Conservation (phyloP, 148 eudicot genomes). For the Nepenthes mirabilis region DNA sequence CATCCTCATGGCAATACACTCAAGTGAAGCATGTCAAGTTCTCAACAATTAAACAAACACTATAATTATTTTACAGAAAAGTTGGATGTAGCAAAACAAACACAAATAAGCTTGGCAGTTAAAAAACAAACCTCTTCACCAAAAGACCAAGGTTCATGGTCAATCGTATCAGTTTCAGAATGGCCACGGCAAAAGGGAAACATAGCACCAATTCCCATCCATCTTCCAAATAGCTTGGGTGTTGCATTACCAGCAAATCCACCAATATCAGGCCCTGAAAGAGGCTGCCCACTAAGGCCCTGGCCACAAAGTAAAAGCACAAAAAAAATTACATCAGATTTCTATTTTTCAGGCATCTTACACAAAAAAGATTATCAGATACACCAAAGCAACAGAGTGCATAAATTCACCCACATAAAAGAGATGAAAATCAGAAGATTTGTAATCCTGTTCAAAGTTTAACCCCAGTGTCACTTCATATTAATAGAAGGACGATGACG, state of each 20-base stretch:
- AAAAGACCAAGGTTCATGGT: conserved; percentile 98
- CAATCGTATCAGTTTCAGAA: conserved; percentile 57
- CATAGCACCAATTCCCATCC: conserved; percentile 95
- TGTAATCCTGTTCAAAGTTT: too few relatives aligned
- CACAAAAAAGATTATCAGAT: background rate
- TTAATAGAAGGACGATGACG: too few relatives aligned
- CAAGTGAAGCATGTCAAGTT: too few relatives aligned
- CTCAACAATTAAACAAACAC: too few relatives aligned
- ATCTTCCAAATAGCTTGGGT: conserved; percentile 90
- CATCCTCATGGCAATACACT: too few relatives aligned
- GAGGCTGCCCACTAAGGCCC: conserved; percentile 98
- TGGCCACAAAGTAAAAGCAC: conserved; percentile 12
- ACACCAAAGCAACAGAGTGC: too few relatives aligned
- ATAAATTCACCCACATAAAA: too few relatives aligned
- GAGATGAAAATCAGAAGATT: too few relatives aligned
- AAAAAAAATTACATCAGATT: conserved; percentile 1
- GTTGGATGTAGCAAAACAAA: background rate
- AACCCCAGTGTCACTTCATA: too few relatives aligned
- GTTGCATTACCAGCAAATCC: conserved; percentile 98
- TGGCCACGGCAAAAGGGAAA: conserved; percentile 98
- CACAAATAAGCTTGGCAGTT: background rate
- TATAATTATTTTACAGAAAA: background rate
- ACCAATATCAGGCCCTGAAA: conserved; percentile 97
- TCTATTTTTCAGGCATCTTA: background rate
- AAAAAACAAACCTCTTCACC: conserved; percentile 66